Conservation (phyloP, 2,329 filamentous ascomycete species). For the Intubia oerlemansii region DNA sequence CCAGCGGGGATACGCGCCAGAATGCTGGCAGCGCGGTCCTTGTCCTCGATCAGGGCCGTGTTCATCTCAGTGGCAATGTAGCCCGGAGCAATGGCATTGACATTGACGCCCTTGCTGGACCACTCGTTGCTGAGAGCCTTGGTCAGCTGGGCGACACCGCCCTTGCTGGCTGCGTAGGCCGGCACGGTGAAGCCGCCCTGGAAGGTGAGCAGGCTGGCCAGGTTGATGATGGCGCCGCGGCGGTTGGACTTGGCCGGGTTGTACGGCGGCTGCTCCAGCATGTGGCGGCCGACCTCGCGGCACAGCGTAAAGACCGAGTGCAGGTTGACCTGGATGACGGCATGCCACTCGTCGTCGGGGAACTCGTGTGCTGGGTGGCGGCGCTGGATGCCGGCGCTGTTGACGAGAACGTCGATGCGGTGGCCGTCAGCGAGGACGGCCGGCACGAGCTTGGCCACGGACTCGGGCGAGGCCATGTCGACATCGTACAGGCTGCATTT, state of each 20-base stretch:
- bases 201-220: conserved; percentile 61
- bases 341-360: conserved; percentile 55
- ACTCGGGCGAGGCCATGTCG: conserved; percentile 40
- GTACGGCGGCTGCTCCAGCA: conserved; percentile 34
- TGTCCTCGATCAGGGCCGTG: conserved; percentile 53
- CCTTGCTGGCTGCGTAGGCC: conserved; percentile 72
- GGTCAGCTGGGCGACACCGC: conserved; percentile 65
- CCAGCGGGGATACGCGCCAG: conserved; percentile 64
- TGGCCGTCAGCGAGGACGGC: conserved; percentile 23
- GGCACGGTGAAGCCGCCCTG: conserved; percentile 72
- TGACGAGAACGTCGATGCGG: conserved; percentile 53
- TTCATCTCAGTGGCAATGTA: conserved; percentile 97
- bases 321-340: conserved; percentile 72
- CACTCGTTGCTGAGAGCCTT: conserved; percentile 78
- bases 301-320: conserved; percentile 59
- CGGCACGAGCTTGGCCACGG: conserved; percentile 39
- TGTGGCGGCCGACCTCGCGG: conserved; percentile 60
- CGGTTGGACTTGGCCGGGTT: conserved; percentile 25
- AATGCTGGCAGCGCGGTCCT: conserved; percentile 49
- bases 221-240: conserved; percentile 60
- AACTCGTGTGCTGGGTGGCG: conserved; percentile 58
- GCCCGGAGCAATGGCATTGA: conserved; percentile 77
- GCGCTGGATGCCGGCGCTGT: conserved; percentile 72
- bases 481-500: conserved; percentile 46
- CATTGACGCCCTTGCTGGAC: conserved; percentile 55